These are phyloP conservation scores for Amanita molliuscula DNA, from an alignment of 768 basidiomycete genomes.

Conservation along the genomic window DNA sequence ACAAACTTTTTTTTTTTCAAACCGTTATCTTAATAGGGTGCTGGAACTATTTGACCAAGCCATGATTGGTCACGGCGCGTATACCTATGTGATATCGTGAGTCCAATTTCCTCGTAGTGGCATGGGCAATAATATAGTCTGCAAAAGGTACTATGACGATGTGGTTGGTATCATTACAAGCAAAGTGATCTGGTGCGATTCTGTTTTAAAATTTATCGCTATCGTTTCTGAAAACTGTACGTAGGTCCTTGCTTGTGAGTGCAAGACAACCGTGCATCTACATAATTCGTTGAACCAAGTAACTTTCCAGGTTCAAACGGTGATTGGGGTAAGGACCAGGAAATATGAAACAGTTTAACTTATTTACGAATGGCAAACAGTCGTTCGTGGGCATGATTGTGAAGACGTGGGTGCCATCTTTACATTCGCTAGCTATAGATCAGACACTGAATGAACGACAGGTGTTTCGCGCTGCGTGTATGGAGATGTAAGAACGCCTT, in stretches of 20 bases:
- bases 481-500: conserved; percentile 41
- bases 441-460: conserved; percentile 11
- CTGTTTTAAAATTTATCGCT: background rate
- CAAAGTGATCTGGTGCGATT: conserved; percentile 26
- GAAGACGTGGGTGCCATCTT: conserved; percentile 31
- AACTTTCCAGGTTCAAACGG: conserved; percentile 18
- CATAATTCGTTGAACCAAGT: background rate
- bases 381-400: conserved; percentile 41
- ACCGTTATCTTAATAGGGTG: conserved; percentile 18
- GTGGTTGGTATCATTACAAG: conserved; percentile 16
- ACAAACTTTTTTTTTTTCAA: background rate
- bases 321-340: conserved; percentile 21
- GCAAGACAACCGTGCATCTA: background rate
- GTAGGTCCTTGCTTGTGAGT: conserved; percentile 20
- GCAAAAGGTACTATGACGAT: conserved; percentile 26
- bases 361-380: conserved; percentile 15
- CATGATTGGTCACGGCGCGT: conserved; percentile 41
- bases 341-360: background rate
- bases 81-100: conserved; percentile 46
- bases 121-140: conserved; percentile 4
- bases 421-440: background rate
- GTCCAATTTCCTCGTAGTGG: conserved; percentile 11
- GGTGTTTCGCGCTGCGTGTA: conserved; percentile 48
- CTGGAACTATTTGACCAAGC: conserved; percentile 38
- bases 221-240: background rate